Evolutionary conservation across 495 filamentous ascomycete species (phyloP).

Genomic region (Penicillium parvum): DNA sequence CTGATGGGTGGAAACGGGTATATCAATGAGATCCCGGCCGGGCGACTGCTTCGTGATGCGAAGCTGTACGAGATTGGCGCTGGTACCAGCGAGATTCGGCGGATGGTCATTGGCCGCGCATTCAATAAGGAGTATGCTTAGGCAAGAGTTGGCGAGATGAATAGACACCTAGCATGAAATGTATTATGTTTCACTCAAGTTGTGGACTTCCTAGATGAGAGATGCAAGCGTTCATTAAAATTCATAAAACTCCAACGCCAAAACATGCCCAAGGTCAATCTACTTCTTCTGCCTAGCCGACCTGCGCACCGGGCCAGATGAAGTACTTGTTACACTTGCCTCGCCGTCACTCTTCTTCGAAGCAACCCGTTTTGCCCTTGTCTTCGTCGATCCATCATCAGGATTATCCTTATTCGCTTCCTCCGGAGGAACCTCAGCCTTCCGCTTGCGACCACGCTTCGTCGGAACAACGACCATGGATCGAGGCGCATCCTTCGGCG

Average conservation of each 20-base stretch:
- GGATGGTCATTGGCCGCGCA: constrained; percentile 90
- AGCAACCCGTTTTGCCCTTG: constrained; percentile 30
- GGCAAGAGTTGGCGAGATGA: neutral
- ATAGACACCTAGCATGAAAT: constrained; percentile 4
- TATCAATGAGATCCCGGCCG: constrained; percentile 89
- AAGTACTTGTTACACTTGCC: constrained; percentile 3
- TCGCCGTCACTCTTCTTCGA: constrained; percentile 19
- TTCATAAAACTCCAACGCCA: constrained; percentile 1
- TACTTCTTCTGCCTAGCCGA: constrained; percentile 33
- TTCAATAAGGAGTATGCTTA: constrained; percentile 85
- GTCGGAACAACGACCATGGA: constrained; percentile 8
- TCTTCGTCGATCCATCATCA: neutral
- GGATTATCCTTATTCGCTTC: constrained; percentile 11
- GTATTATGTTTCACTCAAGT: too few species aligned
- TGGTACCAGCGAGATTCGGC: constrained; percentile 87
- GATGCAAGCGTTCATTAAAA: neutral
- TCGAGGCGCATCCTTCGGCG: constrained; percentile 7
- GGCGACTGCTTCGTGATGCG: constrained; percentile 77
- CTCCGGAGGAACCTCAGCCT: constrained; percentile 28
- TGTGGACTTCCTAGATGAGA: neutral
- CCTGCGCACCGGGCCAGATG: constrained; percentile 28
- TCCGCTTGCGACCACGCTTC: constrained; percentile 33
- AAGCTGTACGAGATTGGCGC: constrained; percentile 97
- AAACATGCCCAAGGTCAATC: neutral
- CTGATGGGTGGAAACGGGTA: constrained; percentile 95